Percentiles rank a stretch among this genome's conserved stretches.
phyloP scores from a whole-genome alignment of 1,284 basidiomycete genomes.

The Ustilago loliicola region DNA sequence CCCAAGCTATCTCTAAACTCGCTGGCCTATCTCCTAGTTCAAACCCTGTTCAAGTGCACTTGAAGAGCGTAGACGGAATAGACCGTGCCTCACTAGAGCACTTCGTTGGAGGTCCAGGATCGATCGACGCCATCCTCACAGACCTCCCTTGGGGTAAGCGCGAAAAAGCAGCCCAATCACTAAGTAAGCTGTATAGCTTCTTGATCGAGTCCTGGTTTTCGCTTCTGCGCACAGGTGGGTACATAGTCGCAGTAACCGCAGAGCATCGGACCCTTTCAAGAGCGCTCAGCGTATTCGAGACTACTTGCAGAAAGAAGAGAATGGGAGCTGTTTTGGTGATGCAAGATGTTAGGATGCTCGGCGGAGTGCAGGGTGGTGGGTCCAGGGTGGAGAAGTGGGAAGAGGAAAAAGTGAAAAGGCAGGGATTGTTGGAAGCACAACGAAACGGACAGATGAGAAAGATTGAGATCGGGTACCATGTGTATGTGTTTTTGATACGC shows the following conservation, averaged over 20 bases:
- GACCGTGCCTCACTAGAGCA: constrained; percentile 21
- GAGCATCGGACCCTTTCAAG: constrained; percentile 45
- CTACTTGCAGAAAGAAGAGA: constrained; percentile 41
- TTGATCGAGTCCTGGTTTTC: constrained; percentile 47
- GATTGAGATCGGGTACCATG: constrained; percentile 56
- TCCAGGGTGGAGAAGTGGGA: constrained; percentile 17
- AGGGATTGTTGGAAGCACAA: constrained; percentile 34
- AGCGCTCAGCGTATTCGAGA: constrained; percentile 42
- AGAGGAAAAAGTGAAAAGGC: constrained; percentile 37
- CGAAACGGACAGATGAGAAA: constrained; percentile 43
- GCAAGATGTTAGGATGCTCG: constrained; percentile 37
- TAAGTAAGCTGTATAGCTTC: constrained; percentile 39
- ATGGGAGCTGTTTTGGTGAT: constrained; percentile 24
- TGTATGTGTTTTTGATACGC: constrained; percentile 46
- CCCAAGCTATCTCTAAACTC: constrained; percentile 26
- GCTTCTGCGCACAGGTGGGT: constrained; percentile 47
- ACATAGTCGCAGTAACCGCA: constrained; percentile 45
- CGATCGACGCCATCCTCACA: constrained; percentile 56
- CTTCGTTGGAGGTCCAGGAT: constrained; percentile 35
- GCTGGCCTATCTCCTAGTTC: constrained; percentile 23
- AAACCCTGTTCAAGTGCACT: constrained; percentile 15
- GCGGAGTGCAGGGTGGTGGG: not conserved
- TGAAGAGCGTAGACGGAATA: constrained; percentile 31
- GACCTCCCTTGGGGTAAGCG: constrained; percentile 55
- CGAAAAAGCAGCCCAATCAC: constrained; percentile 40